Base-by-base conservation (phyloP, 2,329 filamentous ascomycete species). In the Bipolaris bicolor region DNA sequence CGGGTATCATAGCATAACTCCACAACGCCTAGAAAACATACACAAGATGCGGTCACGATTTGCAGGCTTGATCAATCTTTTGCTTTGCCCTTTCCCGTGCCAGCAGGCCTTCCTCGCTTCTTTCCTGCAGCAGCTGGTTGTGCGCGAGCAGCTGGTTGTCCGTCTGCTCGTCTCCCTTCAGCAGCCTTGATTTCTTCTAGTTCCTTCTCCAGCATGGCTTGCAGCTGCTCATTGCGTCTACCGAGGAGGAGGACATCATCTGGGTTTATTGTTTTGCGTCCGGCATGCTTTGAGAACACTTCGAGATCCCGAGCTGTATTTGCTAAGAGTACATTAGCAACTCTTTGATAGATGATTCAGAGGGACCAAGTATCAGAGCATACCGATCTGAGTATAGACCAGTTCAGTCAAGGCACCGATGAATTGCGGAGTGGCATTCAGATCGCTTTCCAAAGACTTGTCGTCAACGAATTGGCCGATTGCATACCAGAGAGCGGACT, bases 381-480 rank as follows among this genome's bases (percentile, higher is more conserved):
- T 82, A 94, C 92, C 90, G 49, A 97, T 90, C 66, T 96, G 92
- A 1, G 88, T 85, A 87, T 91, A 97, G 7, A 94, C 89, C 76
- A 96, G 85, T 76, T 97, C 92, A 0, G 91, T 95, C 71, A 78
- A 55, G 2, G 76, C 76, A 7, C 89, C 92, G 65, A 96, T 96
- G 76, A 96, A 97, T 71, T 96, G 92, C 1, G 91, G 91, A 24
- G 94, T 97, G 6, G 93, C 91, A 76, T 96, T 97, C 62, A 91
- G 84, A 71, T 90, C 87, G 26, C 88, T 81, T 55, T 84, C 82
- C 29, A 92, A 79, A 16, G 88, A 89, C 73, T 96, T 90, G 64
- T 94, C 88, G 74, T 98, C 94, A 62, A 97, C 90, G 58, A 96
- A 94, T 73, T 76, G 71, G 56, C 76, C 76, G 59, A 78, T 75